Conservation (phyloP, 306 rosid species). For the Casuarina glauca region DNA sequence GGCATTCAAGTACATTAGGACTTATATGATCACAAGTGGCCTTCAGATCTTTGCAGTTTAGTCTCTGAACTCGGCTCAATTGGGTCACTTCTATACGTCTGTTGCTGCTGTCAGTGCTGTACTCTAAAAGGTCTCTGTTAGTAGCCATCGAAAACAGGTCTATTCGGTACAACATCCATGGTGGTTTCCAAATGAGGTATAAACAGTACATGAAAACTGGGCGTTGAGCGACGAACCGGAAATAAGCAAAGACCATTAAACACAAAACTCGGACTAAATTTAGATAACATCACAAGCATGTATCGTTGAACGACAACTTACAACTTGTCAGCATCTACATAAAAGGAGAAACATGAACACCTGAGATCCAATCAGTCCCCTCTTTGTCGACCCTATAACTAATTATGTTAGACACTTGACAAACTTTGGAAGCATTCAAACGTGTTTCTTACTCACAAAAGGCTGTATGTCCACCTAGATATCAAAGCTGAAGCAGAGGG, state of each 20-base stretch:
- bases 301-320: constrained; percentile 33
- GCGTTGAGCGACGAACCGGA: background rate
- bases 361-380: constrained; percentile 41
- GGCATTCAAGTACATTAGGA: background rate
- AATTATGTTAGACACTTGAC: constrained; percentile 45
- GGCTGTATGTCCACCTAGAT: constrained; percentile 16
- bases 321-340: constrained; percentile 45
- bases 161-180: background rate
- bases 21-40: background rate
- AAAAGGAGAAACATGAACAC: constrained; percentile 40
- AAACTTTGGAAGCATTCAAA: constrained; percentile 42
- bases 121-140: no score
- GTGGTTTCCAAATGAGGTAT: background rate
- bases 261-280: constrained; percentile 31
- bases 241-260: constrained; percentile 9
- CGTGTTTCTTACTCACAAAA: constrained; percentile 35
- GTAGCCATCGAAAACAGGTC: no score
- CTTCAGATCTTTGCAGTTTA: background rate
- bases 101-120: background rate
- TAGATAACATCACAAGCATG: constrained; percentile 33
- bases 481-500: constrained; percentile 88
- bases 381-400: constrained; percentile 49
- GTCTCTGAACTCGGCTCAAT: no score
- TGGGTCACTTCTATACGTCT: background rate
- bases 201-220: no score